Percentiles rank a stretch among this genome's conserved stretches.
phyloP scores from a whole-genome alignment of 2,329 filamentous ascomycete genomes.

The Cladosporium sp. region DNA sequence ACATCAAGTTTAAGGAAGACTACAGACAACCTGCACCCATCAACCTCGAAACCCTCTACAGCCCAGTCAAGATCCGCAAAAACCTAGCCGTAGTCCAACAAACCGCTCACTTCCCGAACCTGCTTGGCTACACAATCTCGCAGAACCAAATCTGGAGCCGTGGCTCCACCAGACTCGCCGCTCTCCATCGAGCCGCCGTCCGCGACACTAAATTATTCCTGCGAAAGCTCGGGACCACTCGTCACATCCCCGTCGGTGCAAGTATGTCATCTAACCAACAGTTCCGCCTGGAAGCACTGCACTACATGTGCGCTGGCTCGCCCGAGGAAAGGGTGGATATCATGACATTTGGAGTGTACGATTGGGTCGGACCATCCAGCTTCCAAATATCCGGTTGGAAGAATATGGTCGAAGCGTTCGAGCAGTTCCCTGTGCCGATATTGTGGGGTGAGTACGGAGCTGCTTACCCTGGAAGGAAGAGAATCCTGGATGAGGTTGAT shows the following conservation, averaged over 20 bases:
- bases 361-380: constrained; percentile 16
- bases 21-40: background rate
- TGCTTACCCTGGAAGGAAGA: constrained; percentile 4
- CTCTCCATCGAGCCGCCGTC: constrained; percentile 18
- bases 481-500: constrained; percentile 19
- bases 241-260: constrained; percentile 18
- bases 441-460: constrained; percentile 19
- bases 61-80: constrained; percentile 2
- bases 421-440: constrained; percentile 15
- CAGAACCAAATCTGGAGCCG: background rate
- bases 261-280: background rate
- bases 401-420: constrained; percentile 13
- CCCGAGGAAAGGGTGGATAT: constrained; percentile 15
- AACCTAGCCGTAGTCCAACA: constrained; percentile 17
- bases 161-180: constrained; percentile 13
- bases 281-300: background rate
- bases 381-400: constrained; percentile 22
- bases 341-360: constrained; percentile 14
- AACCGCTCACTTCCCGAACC: constrained; percentile 17
- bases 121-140: constrained; percentile 19
- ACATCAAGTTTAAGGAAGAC: background rate
- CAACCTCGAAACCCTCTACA: constrained; percentile 13
- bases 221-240: constrained; percentile 2
- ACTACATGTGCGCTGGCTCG: constrained; percentile 20
- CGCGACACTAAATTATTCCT: constrained; percentile 19